These are phyloP conservation scores for Aspergillus amoenus DNA, from an alignment of 2,329 filamentous ascomycete species.

Conservation along the genomic window DNA sequence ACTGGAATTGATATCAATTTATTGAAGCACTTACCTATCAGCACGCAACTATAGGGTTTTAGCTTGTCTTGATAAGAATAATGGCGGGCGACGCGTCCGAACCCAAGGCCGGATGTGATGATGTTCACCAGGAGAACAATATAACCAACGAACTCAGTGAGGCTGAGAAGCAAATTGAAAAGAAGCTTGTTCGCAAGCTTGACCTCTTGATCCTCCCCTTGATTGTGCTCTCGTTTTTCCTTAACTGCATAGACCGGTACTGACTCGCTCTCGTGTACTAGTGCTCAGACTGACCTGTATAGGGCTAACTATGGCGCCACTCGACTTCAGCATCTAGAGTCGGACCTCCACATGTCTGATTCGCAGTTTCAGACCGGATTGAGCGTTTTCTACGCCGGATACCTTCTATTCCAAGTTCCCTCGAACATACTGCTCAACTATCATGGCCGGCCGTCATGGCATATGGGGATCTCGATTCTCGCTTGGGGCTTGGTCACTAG, in stretches of 20 bases:
- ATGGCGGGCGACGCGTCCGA: neutral
- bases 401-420: conserved; percentile 38
- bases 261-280: neutral
- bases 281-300: neutral
- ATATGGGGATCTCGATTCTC: conserved; percentile 37
- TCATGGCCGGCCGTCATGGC: conserved; percentile 33
- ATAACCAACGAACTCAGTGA: neutral
- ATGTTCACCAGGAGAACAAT: neutral
- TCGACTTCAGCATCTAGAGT: conserved; percentile 34
- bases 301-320: conserved; percentile 43
- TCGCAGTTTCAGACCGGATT: conserved; percentile 35
- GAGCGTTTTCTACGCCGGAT: conserved; percentile 38
- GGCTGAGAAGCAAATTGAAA: conserved; percentile 14
- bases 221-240: conserved; percentile 23
- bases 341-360: conserved; percentile 31
- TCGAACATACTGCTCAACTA: conserved; percentile 39
- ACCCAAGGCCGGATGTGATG: neutral
- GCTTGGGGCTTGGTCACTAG: conserved; percentile 42
- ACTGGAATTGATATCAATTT: too few relatives aligned
- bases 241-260: conserved; percentile 25
- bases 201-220: conserved; percentile 23
- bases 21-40: neutral
- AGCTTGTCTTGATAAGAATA: neutral
- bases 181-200: conserved; percentile 20
- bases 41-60: neutral